phyloP scores from a whole-genome alignment of 2,329 filamentous ascomycete genomes.

The Diaporthe sp. region DNA sequence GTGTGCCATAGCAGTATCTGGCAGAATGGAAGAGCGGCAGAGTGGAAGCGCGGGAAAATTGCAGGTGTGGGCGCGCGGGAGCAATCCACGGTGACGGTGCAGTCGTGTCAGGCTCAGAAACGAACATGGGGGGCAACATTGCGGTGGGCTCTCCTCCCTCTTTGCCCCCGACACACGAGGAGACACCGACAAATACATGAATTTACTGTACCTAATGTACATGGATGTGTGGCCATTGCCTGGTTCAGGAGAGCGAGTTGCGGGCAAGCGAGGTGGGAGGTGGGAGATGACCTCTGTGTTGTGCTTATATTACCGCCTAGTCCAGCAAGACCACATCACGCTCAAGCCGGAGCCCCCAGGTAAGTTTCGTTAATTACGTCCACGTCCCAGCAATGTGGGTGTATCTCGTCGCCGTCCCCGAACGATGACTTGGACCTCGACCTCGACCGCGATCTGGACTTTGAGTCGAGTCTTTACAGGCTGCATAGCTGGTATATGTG shows the following conservation, averaged over 20 bases:
- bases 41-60: neutral
- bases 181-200: conserved; percentile 6
- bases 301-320: conserved; percentile 25
- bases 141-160: neutral
- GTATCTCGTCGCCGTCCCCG: conserved; percentile 21
- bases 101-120: conserved; percentile 3
- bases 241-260: conserved; percentile 9
- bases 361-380: conserved; percentile 31
- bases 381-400: conserved; percentile 21
- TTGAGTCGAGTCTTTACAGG: neutral
- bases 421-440: neutral
- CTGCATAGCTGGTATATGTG: neutral
- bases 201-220: neutral
- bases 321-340: neutral
- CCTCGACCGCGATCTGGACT: too few relatives aligned
- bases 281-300: conserved; percentile 28
- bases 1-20: neutral
- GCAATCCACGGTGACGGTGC: neutral
- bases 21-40: neutral
- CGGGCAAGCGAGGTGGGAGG: conserved; percentile 28
- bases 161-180: neutral
- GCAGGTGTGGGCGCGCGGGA: neutral
- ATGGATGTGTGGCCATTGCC: conserved; percentile 15
- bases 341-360: conserved; percentile 21
- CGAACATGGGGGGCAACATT: conserved; percentile 17